These are phyloP conservation scores for Ilyonectria mors-panacis DNA, from an alignment of 2,329 filamentous ascomycete species.

Conservation along the genomic window DNA sequence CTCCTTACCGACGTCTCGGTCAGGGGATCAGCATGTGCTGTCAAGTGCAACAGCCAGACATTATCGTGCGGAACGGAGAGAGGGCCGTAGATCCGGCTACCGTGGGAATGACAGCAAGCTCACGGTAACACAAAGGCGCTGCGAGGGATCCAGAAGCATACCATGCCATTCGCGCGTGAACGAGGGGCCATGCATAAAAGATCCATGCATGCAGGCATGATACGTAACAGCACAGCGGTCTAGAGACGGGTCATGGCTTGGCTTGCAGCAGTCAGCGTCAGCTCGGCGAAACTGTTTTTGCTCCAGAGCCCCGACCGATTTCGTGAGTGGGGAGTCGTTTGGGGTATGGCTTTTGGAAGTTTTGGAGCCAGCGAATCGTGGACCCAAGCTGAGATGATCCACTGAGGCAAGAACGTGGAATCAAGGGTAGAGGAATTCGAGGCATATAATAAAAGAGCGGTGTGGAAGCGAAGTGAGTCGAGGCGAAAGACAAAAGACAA, in stretches of 20 bases:
- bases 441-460: slow-evolving; percentile 47
- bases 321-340: slow-evolving; percentile 27
- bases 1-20: slow-evolving; percentile 6
- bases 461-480: slow-evolving; percentile 36
- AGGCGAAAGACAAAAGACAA: slow-evolving; percentile 35
- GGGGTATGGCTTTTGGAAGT: slow-evolving; percentile 28
- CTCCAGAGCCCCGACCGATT: slow-evolving; percentile 24
- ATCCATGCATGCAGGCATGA: slow-evolving; percentile 46
- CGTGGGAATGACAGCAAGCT: slow-evolving; percentile 11
- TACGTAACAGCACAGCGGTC: slow-evolving; percentile 44
- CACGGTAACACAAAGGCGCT: slow-evolving; percentile 38
- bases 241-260: slow-evolving; percentile 35
- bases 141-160: slow-evolving; percentile 38
- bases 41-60: neutral
- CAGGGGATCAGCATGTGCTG: slow-evolving; percentile 18
- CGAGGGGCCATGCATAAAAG: slow-evolving; percentile 46
- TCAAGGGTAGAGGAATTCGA: slow-evolving; percentile 38
- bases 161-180: slow-evolving; percentile 43
- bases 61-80: slow-evolving; percentile 16
- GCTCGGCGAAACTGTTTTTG: slow-evolving; percentile 28
- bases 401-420: slow-evolving; percentile 18
- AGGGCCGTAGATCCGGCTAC: slow-evolving; percentile 32
- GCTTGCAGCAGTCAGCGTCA: slow-evolving; percentile 34
- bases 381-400: slow-evolving; percentile 38
- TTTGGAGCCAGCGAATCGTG: slow-evolving; percentile 36